phyloP scores from a whole-genome alignment of 2,329 filamentous ascomycete species.

The Penicillium glabrum region DNA sequence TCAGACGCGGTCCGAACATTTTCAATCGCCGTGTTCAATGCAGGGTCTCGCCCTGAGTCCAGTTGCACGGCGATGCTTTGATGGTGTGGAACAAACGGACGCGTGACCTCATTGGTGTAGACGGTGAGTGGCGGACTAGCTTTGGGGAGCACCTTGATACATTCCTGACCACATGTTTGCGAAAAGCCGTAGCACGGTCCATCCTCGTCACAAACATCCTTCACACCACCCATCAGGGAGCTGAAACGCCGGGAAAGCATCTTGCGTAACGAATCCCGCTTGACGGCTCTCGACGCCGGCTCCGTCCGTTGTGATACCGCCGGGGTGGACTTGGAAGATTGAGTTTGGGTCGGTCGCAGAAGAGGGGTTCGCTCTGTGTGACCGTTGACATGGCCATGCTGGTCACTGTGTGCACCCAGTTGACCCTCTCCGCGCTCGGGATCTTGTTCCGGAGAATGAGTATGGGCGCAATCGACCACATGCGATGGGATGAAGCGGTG shows the following conservation, averaged over 20 bases:
- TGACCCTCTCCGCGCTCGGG: slow-evolving; percentile 30
- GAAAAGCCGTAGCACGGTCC: slow-evolving; percentile 63
- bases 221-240: slow-evolving; percentile 51
- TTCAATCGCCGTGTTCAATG: slow-evolving; percentile 2
- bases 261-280: slow-evolving; percentile 34
- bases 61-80: slow-evolving; percentile 9
- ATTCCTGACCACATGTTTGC: slow-evolving; percentile 61
- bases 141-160: slow-evolving; percentile 49
- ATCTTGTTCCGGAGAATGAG: slow-evolving; percentile 40
- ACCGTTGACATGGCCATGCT: slow-evolving; percentile 14
- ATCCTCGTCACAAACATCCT: slow-evolving; percentile 55
- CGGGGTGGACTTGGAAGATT: slow-evolving; percentile 24
- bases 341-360: slow-evolving; percentile 13
- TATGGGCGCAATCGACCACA: slow-evolving; percentile 51
- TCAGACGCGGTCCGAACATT: neutral
- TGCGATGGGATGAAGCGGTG: slow-evolving; percentile 52
- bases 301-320: slow-evolving; percentile 16
- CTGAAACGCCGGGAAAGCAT: slow-evolving; percentile 45
- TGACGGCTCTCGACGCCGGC: slow-evolving; percentile 14
- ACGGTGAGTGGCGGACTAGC: slow-evolving; percentile 3
- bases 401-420: slow-evolving; percentile 21
- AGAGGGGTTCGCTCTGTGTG: slow-evolving; percentile 34
- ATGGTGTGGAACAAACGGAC: neutral
- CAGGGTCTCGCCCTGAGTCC: slow-evolving; percentile 11
- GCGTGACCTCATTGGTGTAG: slow-evolving; percentile 16